phyloP scores from a whole-genome alignment of 352 stramenopile genomes.

The Pythium dissimile region DNA sequence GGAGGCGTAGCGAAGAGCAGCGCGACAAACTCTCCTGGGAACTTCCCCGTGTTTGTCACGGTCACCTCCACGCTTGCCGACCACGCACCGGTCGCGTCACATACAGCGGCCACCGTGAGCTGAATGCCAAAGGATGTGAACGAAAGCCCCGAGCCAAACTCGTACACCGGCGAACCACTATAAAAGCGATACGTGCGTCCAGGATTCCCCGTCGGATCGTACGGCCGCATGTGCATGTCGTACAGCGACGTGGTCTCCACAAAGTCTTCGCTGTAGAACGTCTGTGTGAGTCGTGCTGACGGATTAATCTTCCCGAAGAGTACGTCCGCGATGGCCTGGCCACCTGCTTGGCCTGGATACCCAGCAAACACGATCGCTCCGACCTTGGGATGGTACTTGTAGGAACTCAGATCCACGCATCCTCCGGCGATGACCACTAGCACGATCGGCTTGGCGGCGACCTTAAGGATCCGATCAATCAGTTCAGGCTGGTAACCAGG shows the following conservation, averaged over 20 bases:
- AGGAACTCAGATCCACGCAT: conserved; percentile 63
- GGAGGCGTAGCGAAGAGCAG: conserved; percentile 33
- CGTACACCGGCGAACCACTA: conserved; percentile 52
- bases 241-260: conserved; percentile 51
- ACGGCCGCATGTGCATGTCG: conserved; percentile 87
- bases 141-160: conserved; percentile 76
- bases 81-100: conserved; percentile 2
- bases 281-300: conserved; percentile 61
- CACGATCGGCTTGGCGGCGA: conserved; percentile 50
- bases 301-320: conserved; percentile 74
- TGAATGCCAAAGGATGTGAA: conserved; percentile 68
- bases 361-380: conserved; percentile 65
- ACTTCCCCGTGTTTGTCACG: conserved; percentile 41
- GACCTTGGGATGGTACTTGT: conserved; percentile 55
- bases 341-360: conserved; percentile 65
- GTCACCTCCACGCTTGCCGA: conserved; percentile 27
- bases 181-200: conserved; percentile 88
- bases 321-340: conserved; percentile 68
- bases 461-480: conserved; percentile 44
- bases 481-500: conserved; percentile 64
- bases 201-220: conserved; percentile 42
- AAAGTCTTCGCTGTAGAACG: conserved; percentile 61
- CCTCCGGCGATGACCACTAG: conserved; percentile 81
- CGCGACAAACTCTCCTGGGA: conserved; percentile 34
- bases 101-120: not conserved